phyloP scores from a whole-genome alignment of 83 land plant genomes.

The Isoetes engelmannii region DNA sequence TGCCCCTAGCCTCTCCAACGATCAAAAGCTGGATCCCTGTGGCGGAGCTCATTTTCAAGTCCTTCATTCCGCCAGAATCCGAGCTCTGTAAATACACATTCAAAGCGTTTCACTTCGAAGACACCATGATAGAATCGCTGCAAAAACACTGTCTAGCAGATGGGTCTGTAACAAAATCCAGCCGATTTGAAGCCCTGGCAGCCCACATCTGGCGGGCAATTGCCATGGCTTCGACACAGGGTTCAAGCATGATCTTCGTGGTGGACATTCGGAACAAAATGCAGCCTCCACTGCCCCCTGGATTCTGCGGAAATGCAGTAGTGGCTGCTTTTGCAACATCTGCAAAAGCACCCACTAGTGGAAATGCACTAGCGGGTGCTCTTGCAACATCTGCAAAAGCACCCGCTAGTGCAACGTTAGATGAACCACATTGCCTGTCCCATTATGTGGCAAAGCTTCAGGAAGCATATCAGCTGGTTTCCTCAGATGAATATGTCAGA shows the following conservation, averaged over 20 bases:
- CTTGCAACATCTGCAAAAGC: no score
- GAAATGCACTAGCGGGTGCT: background rate
- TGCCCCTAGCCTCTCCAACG: background rate
- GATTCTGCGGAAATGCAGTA: background rate
- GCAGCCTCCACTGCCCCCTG: background rate
- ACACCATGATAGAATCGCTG: background rate
- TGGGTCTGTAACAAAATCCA: background rate
- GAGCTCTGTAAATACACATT: background rate
- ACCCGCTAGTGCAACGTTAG: background rate
- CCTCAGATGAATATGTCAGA: background rate
- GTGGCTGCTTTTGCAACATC: no score
- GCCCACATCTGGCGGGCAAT: background rate
- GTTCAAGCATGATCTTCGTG: background rate
- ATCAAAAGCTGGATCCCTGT: background rate
- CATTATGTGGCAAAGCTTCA: background rate
- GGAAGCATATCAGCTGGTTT: background rate
- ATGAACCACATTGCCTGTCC: background rate
- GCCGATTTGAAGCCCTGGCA: slow-evolving; percentile 2
- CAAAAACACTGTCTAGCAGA: background rate
- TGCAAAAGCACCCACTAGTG: no score
- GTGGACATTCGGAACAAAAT: background rate
- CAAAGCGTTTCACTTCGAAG: background rate
- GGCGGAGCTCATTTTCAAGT: background rate
- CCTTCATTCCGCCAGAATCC: background rate
- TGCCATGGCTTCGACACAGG: background rate